These are phyloP conservation scores for Teunomyces barrocoloradensis DNA, from an alignment of 805 yeast species.

Conservation along the genomic window DNA sequence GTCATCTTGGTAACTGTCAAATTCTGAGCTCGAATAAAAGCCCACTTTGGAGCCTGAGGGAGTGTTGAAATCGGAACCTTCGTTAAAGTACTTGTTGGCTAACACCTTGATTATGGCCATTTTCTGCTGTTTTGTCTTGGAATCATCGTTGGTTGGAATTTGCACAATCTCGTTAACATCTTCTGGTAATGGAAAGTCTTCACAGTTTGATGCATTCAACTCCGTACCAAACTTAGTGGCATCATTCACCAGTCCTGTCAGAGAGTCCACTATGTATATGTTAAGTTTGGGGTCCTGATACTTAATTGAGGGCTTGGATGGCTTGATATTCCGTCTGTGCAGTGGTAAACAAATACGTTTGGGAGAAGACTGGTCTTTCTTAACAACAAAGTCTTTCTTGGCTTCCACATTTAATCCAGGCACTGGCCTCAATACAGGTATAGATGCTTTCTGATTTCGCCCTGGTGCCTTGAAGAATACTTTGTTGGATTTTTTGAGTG, in stretches of 20 bases:
- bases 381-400: conserved; percentile 9
- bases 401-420: conserved; percentile 14
- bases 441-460: conserved; percentile 13
- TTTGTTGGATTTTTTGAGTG: conserved; percentile 20
- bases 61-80: not conserved
- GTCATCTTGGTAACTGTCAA: not conserved
- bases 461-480: conserved; percentile 17
- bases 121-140: conserved; percentile 21
- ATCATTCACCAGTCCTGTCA: conserved; percentile 58
- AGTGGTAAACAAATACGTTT: conserved; percentile 46
- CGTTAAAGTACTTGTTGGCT: conserved; percentile 9
- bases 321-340: conserved; percentile 18
- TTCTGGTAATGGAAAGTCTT: conserved; percentile 62
- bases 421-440: conserved; percentile 30
- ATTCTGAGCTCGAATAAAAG: conserved; percentile 4
- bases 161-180: conserved; percentile 56
- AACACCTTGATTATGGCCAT: conserved; percentile 43
- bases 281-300: conserved; percentile 15
- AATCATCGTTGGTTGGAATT: conserved; percentile 46
- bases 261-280: conserved; percentile 58
- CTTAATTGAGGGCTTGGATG: conserved; percentile 33
- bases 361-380: conserved; percentile 33
- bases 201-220: conserved; percentile 58
- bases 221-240: conserved; percentile 72
- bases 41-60: conserved; percentile 1